These are phyloP conservation scores for Flaveria ramosissima DNA, from an alignment of 129 eudicot species.

Conservation along the genomic window DNA sequence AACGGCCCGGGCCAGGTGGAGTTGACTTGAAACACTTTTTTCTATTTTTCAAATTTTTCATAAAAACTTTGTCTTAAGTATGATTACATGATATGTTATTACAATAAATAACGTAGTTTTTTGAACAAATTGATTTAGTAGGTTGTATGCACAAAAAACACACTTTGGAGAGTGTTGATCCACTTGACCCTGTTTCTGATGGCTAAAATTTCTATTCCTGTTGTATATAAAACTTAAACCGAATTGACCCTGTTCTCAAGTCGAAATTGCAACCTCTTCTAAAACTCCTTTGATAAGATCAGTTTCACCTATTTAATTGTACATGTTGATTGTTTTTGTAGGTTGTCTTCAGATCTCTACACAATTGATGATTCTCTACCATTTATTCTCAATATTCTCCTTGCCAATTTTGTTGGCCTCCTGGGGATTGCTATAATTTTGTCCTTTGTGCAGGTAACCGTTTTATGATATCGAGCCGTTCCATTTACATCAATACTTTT, in stretches of 20 bases:
- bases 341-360: slow-evolving; percentile 94
- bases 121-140: background rate
- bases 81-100: background rate
- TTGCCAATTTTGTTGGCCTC: slow-evolving; percentile 92
- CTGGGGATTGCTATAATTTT: slow-evolving; percentile 80
- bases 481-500: slow-evolving; percentile 4
- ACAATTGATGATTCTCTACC: slow-evolving; percentile 94
- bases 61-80: background rate
- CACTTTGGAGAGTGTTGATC: background rate
- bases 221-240: slow-evolving; percentile 11
- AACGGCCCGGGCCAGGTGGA: background rate
- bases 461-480: slow-evolving; percentile 1
- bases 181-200: background rate
- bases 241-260: background rate
- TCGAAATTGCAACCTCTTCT: slow-evolving; percentile 7
- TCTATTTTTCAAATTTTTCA: background rate
- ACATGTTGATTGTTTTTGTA: slow-evolving; percentile 35
- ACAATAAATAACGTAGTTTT: background rate
- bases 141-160: background rate
- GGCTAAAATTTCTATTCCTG: background rate
- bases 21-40: background rate
- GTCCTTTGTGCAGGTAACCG: slow-evolving; percentile 74
- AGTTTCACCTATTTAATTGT: background rate
- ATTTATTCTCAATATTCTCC: slow-evolving; percentile 92
- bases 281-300: background rate